Evolutionary conservation across 2,329 filamentous ascomycete species (phyloP), one percentile per base, ranked within the genome.

Genomic region (Colletotrichum lupini): DNA sequence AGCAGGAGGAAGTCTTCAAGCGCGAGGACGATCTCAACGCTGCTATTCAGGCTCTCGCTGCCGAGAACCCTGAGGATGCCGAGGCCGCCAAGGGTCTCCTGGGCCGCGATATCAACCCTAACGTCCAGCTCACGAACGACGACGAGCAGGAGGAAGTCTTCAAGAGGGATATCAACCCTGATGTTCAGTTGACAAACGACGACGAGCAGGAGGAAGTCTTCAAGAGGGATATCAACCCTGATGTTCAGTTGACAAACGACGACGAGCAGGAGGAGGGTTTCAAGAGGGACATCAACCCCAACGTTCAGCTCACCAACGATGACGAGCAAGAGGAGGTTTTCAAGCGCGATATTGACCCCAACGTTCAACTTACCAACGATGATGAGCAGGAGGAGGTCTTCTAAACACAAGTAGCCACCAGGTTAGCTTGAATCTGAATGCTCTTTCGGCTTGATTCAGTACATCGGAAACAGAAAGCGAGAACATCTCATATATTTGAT

Each of bases 11-110:
- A 2, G 14, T 67, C 0, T 37, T 22, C 32, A 67, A 71, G 63
- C 30, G 68, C 11, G 32, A 61, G 26, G 66, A 73, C n/a, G 59
- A 69, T 4, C 58, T 56, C 26, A 70, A 49, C 42, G 37, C 42
- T 7, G 52, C 68, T 7, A 57, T 72, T 1, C 28, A 37, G 6
- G 69, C 65, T 1, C 65, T 72, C 24, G 64, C 58, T 4, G 52
- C 58, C 5, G 69, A 68, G 58, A 72, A 30, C 53, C 65, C 65
- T 5, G 70, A 63, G 55, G 70, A 65, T 19, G 70, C 66, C 3
- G 59, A 64, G 26, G 28, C 46, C 1, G 53, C 70, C 19, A 73
- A 49, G 70, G 24, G 28, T 3, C 58, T 59, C 1, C 19, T 72
- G 65, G 35, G 52, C 24, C 69, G 69, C 1, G 65, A 63, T 0